Base-by-base conservation (phyloP, 768 basidiomycete species). In the Boletellus sp. region DNA sequence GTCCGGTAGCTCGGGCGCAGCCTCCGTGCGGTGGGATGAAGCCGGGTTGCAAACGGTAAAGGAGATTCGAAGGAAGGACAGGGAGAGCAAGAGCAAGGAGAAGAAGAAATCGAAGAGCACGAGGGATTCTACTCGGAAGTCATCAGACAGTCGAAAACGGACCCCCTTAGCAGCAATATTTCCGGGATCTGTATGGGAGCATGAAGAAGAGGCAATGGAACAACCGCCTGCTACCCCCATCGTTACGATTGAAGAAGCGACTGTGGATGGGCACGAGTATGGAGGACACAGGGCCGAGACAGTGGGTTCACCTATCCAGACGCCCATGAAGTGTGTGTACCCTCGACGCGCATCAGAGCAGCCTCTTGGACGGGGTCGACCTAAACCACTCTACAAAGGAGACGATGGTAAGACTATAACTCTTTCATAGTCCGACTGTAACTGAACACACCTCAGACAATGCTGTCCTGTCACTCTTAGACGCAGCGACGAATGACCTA, bases 401-500 rank as follows among this genome's bases (percentile, higher is more conserved):
- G 73, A 77, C 38, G 80, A 81, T n/a, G 65, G 66, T 69, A 20
- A 51, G 67, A 15, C 28, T 5, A 17, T 12, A 4, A n/a, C 3
- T 37, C 22, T 0, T 8, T 4, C 17, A 6, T 10, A 10, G 28
- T 12, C 6, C 3, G 26, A 31, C 11, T 7, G 3, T 39, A 12
- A n/a, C 42, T 60, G 1, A 53, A 6, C 0, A 43, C 8, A n/a
- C 31, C 16, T 2, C 39, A 69, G 58, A 69, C 4, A 52, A 54
- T 78, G 87, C 77, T 52, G 79, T 80, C 13, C 60, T 89, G 1
- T 86, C 83, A 0, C 76, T 88, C 26, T 70, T 90, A n/a, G 85
- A 85, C 54, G 86, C 87, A 0, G 89, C 86, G 0, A 91, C 89
- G 1, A 81, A 87, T 44, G 89, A 91, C 36, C 76, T 92, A 4